Percentiles rank a stretch among this genome's conserved stretches.
Conservation (phyloP, 2,329 filamentous ascomycete species). For the Cylindrodendrum hubeiense region DNA sequence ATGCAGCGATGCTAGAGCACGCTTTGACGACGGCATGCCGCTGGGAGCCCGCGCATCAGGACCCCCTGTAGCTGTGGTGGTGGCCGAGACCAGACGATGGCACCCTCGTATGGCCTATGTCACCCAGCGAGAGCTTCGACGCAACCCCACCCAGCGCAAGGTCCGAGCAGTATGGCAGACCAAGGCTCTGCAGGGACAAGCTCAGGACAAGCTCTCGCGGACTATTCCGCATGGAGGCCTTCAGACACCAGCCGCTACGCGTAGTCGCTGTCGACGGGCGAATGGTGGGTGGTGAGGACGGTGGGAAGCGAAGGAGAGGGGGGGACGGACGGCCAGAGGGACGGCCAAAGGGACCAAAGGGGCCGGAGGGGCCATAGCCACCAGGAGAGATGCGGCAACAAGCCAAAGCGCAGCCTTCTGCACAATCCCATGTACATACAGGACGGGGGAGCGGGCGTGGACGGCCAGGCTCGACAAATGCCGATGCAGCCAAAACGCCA, state of each 20-base stretch:
- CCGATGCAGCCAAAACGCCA: conserved; percentile 8
- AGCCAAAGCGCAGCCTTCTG: conserved; percentile 6
- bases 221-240: too few species aligned
- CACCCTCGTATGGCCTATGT: conserved; percentile 11
- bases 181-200: conserved; percentile 1
- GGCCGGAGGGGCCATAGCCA: too few species aligned
- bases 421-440: too few species aligned
- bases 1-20: conserved; percentile 27
- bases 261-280: too few species aligned
- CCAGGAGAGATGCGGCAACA: background rate
- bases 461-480: background rate
- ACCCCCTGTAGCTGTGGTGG: background rate
- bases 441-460: too few species aligned
- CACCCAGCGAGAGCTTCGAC: background rate
- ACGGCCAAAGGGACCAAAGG: background rate
- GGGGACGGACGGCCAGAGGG: background rate
- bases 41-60: background rate
- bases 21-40: conserved; percentile 36
- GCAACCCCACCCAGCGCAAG: conserved; percentile 3
- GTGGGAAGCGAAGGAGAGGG: background rate
- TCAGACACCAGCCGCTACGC: too few species aligned
- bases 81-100: conserved; percentile 18
- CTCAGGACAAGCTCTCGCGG: too few species aligned
- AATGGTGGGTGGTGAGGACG: background rate
- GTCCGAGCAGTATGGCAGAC: conserved; percentile 16